These are phyloP conservation scores for Panus rudis DNA, from an alignment of 768 basidiomycete genomes.

Conservation along the genomic window DNA sequence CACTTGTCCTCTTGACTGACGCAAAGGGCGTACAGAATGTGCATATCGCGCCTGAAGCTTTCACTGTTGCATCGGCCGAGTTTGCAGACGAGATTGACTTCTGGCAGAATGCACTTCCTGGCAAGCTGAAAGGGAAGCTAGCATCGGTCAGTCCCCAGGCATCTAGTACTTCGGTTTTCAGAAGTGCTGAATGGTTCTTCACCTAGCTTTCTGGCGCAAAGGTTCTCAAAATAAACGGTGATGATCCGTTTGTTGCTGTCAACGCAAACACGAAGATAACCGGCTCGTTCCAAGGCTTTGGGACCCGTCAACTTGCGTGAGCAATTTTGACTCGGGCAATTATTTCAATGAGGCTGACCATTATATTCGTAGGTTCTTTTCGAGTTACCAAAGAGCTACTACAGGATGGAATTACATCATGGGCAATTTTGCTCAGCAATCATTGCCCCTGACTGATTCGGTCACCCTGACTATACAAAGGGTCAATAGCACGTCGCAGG, in stretches of 20 bases:
- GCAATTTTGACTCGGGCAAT: slow-evolving; percentile 1
- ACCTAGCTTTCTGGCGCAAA: slow-evolving; percentile 38
- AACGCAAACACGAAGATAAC: slow-evolving; percentile 43
- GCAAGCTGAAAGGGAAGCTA: slow-evolving; percentile 38
- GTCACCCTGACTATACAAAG: slow-evolving; percentile 43
- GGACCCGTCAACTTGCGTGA: slow-evolving; percentile 30
- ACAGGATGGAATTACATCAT: slow-evolving; percentile 24
- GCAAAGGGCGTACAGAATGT: slow-evolving; percentile 38
- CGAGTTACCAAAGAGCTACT: slow-evolving; percentile 23
- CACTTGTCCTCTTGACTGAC: slow-evolving; percentile 41
- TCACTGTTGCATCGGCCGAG: slow-evolving; percentile 41
- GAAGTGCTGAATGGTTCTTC: background rate
- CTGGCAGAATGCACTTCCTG: slow-evolving; percentile 48
- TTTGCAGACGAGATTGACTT: slow-evolving; percentile 43
- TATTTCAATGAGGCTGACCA: background rate
- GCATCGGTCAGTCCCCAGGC: slow-evolving; percentile 27
- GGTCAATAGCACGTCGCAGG: slow-evolving; percentile 28
- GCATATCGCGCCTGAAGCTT: slow-evolving; percentile 48
- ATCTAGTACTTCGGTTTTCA: background rate
- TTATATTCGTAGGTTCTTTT: slow-evolving; percentile 24
- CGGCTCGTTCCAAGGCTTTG: slow-evolving; percentile 46
- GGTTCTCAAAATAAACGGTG: slow-evolving; percentile 46
- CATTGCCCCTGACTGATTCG: slow-evolving; percentile 43
- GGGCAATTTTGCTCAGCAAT: slow-evolving; percentile 46
- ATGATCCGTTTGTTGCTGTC: slow-evolving; percentile 43